Base-by-base conservation (phyloP, 108 stramenopile genomes). In the Mediolabrus comicus region DNA sequence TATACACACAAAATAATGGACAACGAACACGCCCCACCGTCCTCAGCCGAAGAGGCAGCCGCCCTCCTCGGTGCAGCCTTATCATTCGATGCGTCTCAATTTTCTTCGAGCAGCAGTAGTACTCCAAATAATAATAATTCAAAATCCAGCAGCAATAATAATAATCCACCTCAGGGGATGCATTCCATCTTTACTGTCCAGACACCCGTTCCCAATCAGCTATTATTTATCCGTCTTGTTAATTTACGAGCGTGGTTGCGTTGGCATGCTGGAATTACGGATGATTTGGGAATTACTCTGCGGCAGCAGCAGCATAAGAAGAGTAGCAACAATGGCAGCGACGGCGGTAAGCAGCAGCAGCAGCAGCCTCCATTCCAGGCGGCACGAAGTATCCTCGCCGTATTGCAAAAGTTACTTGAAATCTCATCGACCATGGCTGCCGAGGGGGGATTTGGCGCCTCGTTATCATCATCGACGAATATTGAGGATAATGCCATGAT, bases 31-130 rank as follows among this genome's bases (percentile, higher is more conserved):
- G n/a, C 67, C 17, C 78, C 80, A 22, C 88, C 91, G 0, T 60
- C 77, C n/a, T 92, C 91, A 3, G 84, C 87, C 52, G 91, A 89
- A 72, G 92, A 90, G 77, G 92, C 92, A 4, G 89, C 87, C 14
- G 92, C 92, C 25, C 62, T 91, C 53, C 64, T 91, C 33, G 90
- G 88, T 25, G 90, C 88, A 14, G 67, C 86, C 57, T 86, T 91
- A 34, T 86, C 84, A 10, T 56, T 65, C 67, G 69, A 43, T 77
- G 79, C 65, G n/a, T n/a, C n/a, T n/a, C n/a, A n/a, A n/a, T n/a
- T n/a, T n/a, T n/a, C n/a, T n/a, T n/a, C n/a, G n/a, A n/a, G n/a
- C n/a, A n/a, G n/a, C n/a, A n/a, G n/a, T n/a, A n/a, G n/a, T n/a
- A n/a, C n/a, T n/a, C n/a, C n/a, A n/a, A n/a, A n/a, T n/a, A n/a